Base-by-base conservation (phyloP, 2,329 filamentous ascomycete species). In the Colletotrichum spaethianum region DNA sequence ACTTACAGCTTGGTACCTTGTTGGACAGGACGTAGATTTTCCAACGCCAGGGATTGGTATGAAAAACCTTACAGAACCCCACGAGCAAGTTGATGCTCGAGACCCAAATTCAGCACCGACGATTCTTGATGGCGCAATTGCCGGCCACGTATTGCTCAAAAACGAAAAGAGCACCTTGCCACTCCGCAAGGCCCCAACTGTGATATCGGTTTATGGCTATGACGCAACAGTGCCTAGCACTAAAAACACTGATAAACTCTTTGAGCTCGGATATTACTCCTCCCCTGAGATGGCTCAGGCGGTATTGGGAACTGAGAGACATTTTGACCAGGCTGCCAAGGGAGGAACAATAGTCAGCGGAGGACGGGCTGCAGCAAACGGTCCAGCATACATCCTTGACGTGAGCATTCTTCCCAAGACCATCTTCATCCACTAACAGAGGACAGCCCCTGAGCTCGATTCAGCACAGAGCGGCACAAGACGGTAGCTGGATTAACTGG, bases 111-210 rank as follows among this genome's bases (percentile, higher is more conserved):
- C 87, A 0, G 82, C 81, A 55, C 76, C 79, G 0, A 80, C 83
- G 0, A 79, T 89, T 1, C 76, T 90, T 14, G 83, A 88, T 62
- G 86, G 88, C 1, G 89, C 89, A 0, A 83, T 89, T n/a, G 85
- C 89, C 9, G 88, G 90, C 8, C 93, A 93, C 63, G 93, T 95
- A n/a, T 86, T 97, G 0, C 84, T 96, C 65, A 97, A 97, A 84
- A 96, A 96, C 79, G 83, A 83, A 2, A 85, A 87, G 56, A 85
- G 85, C 12, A 83, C 87, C 0, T 83, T 96, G 4, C 94, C 94
- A 0, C 85, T 96, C 50, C 79, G 77, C 1, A 88, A 86, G 65
- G 85, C 85, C 65, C 90, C 84, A 4, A 81, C 82, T 63, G 85
- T 89, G 80, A 75, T 92, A 84, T 87, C 89, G 76, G 80, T 92